Percentiles rank a stretch among this genome's conserved stretches.
phyloP scores from a whole-genome alignment of 2,329 filamentous ascomycete genomes.

The Metarhizium sp. region DNA sequence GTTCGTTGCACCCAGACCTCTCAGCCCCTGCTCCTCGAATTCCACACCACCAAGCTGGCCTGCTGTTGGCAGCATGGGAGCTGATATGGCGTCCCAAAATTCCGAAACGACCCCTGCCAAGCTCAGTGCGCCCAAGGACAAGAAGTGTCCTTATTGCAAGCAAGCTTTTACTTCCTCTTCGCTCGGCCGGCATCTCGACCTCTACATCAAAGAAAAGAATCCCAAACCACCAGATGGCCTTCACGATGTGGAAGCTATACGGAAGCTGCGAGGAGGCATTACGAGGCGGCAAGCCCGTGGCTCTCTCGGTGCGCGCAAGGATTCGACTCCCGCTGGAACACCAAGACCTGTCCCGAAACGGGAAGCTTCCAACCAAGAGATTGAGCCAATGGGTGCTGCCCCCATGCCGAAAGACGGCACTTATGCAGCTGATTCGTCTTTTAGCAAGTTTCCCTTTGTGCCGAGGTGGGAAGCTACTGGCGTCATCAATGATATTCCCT shows the following conservation, averaged over 20 bases:
- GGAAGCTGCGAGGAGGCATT: slow-evolving; percentile 72
- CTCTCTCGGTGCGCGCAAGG: slow-evolving; percentile 47
- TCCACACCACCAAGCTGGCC: neutral
- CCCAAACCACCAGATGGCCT: slow-evolving; percentile 79
- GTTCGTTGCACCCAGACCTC: slow-evolving; percentile 3
- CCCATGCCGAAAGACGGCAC: slow-evolving; percentile 32
- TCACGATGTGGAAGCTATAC: slow-evolving; percentile 84
- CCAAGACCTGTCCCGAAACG: slow-evolving; percentile 32
- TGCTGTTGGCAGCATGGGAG: slow-evolving; percentile 14
- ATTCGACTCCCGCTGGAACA: slow-evolving; percentile 48
- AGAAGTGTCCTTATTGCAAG: slow-evolving; percentile 76
- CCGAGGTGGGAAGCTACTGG: slow-evolving; percentile 69
- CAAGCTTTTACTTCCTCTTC: slow-evolving; percentile 91
- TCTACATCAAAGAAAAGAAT: slow-evolving; percentile 91
- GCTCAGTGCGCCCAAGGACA: slow-evolving; percentile 61
- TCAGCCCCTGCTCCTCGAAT: neutral
- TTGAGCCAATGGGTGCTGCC: slow-evolving; percentile 26
- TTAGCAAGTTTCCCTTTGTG: slow-evolving; percentile 45
- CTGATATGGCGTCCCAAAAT: slow-evolving; percentile 20
- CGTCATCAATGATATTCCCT: slow-evolving; percentile 64
- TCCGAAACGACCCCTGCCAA: slow-evolving; percentile 31
- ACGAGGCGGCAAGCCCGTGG: slow-evolving; percentile 75
- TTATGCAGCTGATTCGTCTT: slow-evolving; percentile 34
- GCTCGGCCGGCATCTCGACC: slow-evolving; percentile 83
- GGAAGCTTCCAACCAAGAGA: slow-evolving; percentile 30